Evolutionary conservation across 75 land plant genomes (phyloP).

Genomic region (Adiantum capillusveneris): DNA sequence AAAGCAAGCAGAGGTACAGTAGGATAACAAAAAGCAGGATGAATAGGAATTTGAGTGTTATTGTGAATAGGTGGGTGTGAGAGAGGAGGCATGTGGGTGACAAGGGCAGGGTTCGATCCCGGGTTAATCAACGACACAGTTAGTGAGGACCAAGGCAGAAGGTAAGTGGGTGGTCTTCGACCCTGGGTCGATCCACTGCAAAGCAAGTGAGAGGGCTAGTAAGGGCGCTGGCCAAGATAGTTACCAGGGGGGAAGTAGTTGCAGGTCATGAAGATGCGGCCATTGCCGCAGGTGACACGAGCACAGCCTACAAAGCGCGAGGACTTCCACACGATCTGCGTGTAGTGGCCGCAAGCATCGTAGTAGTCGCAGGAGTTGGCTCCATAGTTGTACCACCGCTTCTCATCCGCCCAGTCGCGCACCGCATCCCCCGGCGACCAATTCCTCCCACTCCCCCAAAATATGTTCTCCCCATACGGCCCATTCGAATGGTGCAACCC

Average conservation of each 20-base stretch:
- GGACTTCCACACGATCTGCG: slow-evolving; percentile 42
- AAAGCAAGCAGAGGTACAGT: too few relatives aligned
- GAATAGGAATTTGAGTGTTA: too few relatives aligned
- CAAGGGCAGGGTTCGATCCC: too few relatives aligned
- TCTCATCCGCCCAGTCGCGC: slow-evolving; percentile 24
- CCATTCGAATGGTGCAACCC: slow-evolving; percentile 47
- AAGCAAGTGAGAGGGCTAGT: too few relatives aligned
- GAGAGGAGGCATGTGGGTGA: too few relatives aligned
- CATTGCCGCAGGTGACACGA: slow-evolving; percentile 28
- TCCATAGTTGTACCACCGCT: slow-evolving; percentile 16
- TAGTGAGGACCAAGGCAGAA: too few relatives aligned
- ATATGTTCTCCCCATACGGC: slow-evolving; percentile 45
- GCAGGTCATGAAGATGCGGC: slow-evolving; percentile 39
- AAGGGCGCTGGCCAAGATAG: slow-evolving; percentile 42
- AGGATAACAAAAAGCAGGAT: too few relatives aligned
- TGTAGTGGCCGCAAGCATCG: slow-evolving; percentile 41
- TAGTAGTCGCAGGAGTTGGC: slow-evolving; percentile 28
- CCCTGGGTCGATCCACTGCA: too few relatives aligned
- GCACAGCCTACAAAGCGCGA: slow-evolving; percentile 35
- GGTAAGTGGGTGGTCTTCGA: too few relatives aligned
- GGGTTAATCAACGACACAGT: too few relatives aligned
- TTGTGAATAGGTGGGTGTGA: too few relatives aligned
- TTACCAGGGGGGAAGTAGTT: slow-evolving; percentile 49
- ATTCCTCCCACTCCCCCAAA: slow-evolving; percentile 22
- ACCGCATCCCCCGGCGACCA: slow-evolving; percentile 29